Percentiles rank a stretch among this genome's conserved stretches.
Evolutionary conservation across 441 rosid species (phyloP).

Genomic region (Syzygium syzygioides): DNA sequence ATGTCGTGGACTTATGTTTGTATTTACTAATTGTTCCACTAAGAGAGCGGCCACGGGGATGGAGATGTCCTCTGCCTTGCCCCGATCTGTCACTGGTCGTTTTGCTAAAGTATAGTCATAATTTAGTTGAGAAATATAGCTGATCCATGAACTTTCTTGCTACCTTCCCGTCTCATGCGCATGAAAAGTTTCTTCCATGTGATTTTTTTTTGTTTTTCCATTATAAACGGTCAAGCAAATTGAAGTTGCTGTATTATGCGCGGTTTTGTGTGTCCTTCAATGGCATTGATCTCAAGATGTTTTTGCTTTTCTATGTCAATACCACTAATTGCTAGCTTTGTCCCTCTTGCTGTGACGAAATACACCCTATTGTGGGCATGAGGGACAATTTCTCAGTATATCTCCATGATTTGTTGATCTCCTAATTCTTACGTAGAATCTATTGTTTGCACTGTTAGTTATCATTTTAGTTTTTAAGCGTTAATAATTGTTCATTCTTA

Average conservation of each 20-base stretch:
- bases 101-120: not conserved
- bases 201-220: not conserved
- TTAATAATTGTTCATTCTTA: not conserved
- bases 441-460: not conserved
- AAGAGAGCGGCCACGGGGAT: not conserved
- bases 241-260: not conserved
- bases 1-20: not conserved
- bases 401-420: not conserved
- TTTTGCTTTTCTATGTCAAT: not conserved
- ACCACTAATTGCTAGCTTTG: not conserved
- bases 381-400: not conserved
- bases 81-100: not conserved
- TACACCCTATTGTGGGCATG: not conserved
- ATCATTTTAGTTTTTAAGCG: not conserved
- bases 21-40: not conserved
- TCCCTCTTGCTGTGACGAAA: not conserved
- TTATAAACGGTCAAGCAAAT: not conserved
- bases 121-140: not conserved
- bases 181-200: not conserved
- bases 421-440: not conserved
- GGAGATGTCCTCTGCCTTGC: not conserved
- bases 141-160: not conserved
- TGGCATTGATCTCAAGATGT: not conserved
- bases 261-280: not conserved
- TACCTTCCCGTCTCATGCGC: not conserved